Base-by-base conservation (phyloP, 768 basidiomycete genomes). In the Termitomyces sp. region DNA sequence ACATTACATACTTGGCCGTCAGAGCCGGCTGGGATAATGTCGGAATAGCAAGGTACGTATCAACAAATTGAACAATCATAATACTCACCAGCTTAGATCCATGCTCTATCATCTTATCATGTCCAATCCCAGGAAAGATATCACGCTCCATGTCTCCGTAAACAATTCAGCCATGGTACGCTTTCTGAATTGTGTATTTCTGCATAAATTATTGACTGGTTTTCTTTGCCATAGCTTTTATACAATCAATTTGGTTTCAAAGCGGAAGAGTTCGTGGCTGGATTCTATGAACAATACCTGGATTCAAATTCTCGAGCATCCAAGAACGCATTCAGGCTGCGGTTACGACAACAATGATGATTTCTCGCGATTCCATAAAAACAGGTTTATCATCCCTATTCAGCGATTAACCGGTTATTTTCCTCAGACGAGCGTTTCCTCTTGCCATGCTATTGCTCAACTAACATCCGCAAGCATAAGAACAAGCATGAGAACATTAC, bases 211-310 rank as follows among this genome's bases (percentile, higher is more conserved):
- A 3, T 38, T 3, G 32, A 35, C 38, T 32, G 43, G 45, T 20
- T 22, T 40, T 55, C 30, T 41, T 36, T n/a, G 33, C 6, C 50
- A n/a, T 52, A 91, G 90, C 71, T 92, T 4, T 69, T 93, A 18
- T 93, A 92, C 71, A 92, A 93, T 61, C 85, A 84, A 51, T 92
- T 93, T 63, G 90, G 91, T 28, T 92, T 93, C 78, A 92, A 93
- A 63, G 87, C 88, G 0, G 90, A 92, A 70, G 89, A 88, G 66
- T 92, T 92, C 58, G 78, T 92, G 22, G 83, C 82, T 22, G 88
- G 87, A 20, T 92, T 93, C 64, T 93, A 93, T 62, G 86, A 89
- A 45, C 78, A 86, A 45, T 92, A 92, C 67, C 74, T 92, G n/a
- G 82, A 86, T 63, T 70, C 82, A 3, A 74, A 83, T 26, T 89